These are phyloP conservation scores for Emiliania huxleyi DNA, from an alignment of 78 protist species.

Conservation along the genomic window DNA sequence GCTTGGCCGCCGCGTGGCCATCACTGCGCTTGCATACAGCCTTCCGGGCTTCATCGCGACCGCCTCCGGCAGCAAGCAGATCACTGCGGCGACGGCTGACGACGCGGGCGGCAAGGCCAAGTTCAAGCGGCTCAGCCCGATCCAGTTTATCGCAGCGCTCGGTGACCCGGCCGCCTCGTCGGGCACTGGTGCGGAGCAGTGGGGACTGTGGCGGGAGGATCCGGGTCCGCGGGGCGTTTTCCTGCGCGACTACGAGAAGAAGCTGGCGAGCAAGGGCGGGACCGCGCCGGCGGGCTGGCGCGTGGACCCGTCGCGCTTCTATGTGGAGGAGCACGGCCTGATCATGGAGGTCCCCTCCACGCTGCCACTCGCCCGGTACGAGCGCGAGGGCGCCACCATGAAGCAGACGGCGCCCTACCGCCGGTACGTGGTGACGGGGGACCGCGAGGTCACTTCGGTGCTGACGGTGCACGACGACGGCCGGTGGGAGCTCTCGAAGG, in stretches of 20 bases:
- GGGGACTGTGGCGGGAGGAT: constrained; percentile 37
- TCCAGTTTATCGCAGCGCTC: constrained; percentile 28
- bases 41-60: too few species aligned
- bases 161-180: constrained; percentile 8
- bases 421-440: constrained; percentile 28
- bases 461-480: constrained; percentile 3
- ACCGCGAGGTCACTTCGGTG: constrained; percentile 5
- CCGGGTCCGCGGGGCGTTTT: constrained; percentile 31
- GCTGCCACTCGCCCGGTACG: not conserved
- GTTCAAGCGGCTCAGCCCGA: too few species aligned
- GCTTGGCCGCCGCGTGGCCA: too few species aligned
- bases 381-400: not conserved
- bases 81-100: too few species aligned
- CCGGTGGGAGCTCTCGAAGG: constrained; percentile 1
- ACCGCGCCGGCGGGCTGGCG: constrained; percentile 24
- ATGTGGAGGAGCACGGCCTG: constrained; percentile 34
- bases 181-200: constrained; percentile 1
- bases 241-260: not conserved
- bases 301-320: not conserved
- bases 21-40: too few species aligned
- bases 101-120: too few species aligned
- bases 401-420: not conserved
- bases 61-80: too few species aligned
- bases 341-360: constrained; percentile 11
- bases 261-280: not conserved